Percentiles rank a stretch among this genome's conserved stretches.
Conservation (phyloP, 1,139 yeast genomes). For the Nakaseomyces nivariensis region DNA sequence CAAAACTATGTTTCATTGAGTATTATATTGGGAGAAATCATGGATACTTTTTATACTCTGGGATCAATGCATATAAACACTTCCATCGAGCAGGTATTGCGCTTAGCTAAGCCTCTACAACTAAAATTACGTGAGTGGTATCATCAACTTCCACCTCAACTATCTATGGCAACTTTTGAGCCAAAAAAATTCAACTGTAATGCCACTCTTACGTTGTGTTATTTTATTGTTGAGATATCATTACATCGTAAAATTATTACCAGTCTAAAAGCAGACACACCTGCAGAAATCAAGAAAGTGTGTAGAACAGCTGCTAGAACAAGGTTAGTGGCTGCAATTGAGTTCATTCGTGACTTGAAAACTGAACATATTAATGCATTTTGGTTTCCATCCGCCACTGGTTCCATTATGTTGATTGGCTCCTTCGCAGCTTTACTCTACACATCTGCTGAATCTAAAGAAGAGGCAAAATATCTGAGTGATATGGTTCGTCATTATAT, state of each 20-base stretch:
- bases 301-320: conserved; percentile 82
- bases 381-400: conserved; percentile 77
- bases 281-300: conserved; percentile 54
- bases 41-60: conserved; percentile 62
- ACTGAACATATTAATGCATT: conserved; percentile 78
- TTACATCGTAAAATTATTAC: conserved; percentile 73
- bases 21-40: conserved; percentile 60
- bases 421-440: conserved; percentile 74
- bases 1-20: conserved; percentile 60
- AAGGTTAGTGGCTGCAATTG: conserved; percentile 69
- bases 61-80: conserved; percentile 47
- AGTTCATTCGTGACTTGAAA: conserved; percentile 63
- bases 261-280: conserved; percentile 41
- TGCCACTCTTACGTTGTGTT: conserved; percentile 73
- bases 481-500: conserved; percentile 66
- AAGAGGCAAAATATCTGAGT: conserved; percentile 54
- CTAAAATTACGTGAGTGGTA: conserved; percentile 74
- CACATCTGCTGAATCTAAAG: conserved; percentile 48
- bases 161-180: conserved; percentile 55
- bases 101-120: conserved; percentile 77
- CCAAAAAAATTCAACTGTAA: conserved; percentile 55
- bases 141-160: conserved; percentile 58
- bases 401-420: conserved; percentile 72
- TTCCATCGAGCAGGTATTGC: conserved; percentile 56
- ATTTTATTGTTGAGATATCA: conserved; percentile 80